Conservation (phyloP, 768 basidiomycete genomes). For the Baorangia bicolor region DNA sequence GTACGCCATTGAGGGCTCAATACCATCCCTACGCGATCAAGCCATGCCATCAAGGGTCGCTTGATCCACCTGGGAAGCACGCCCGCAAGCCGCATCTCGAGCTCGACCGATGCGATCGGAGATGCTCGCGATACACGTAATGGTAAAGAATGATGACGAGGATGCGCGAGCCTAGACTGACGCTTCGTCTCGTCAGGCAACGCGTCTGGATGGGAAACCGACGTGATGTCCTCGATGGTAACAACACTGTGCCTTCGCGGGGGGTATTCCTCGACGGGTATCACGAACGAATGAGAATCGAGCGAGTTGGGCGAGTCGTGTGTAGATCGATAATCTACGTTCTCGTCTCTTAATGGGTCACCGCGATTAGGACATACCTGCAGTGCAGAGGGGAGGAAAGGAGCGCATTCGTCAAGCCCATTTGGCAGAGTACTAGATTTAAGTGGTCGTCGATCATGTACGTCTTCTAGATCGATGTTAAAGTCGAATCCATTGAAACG, state of each 20-base stretch:
- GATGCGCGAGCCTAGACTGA: neutral
- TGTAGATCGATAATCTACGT: constrained; percentile 29
- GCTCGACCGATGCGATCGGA: constrained; percentile 39
- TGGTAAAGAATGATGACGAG: constrained; percentile 6
- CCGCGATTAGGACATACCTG: constrained; percentile 6
- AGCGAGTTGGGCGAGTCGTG: constrained; percentile 31
- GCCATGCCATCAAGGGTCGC: constrained; percentile 65
- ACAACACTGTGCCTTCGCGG: constrained; percentile 24
- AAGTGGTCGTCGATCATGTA: constrained; percentile 44
- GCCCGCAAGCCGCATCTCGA: constrained; percentile 41
- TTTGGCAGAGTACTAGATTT: constrained; percentile 14
- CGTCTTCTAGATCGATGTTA: constrained; percentile 67
- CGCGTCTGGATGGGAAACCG: constrained; percentile 13
- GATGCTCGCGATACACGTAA: constrained; percentile 31
- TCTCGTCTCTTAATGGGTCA: constrained; percentile 19
- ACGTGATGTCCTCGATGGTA: constrained; percentile 31
- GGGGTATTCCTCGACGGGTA: constrained; percentile 28
- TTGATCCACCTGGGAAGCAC: constrained; percentile 54
- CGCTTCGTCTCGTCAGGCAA: constrained; percentile 19
- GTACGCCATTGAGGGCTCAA: constrained; percentile 74
- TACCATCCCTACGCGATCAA: constrained; percentile 65
- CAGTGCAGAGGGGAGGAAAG: constrained; percentile 24
- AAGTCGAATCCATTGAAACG: constrained; percentile 80
- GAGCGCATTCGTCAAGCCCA: constrained; percentile 27
- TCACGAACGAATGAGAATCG: constrained; percentile 24